Evolutionary conservation across 306 rosid genomes (phyloP), one percentile per base, ranked within the genome.

Genomic region (Pyrus pyrifolia): DNA sequence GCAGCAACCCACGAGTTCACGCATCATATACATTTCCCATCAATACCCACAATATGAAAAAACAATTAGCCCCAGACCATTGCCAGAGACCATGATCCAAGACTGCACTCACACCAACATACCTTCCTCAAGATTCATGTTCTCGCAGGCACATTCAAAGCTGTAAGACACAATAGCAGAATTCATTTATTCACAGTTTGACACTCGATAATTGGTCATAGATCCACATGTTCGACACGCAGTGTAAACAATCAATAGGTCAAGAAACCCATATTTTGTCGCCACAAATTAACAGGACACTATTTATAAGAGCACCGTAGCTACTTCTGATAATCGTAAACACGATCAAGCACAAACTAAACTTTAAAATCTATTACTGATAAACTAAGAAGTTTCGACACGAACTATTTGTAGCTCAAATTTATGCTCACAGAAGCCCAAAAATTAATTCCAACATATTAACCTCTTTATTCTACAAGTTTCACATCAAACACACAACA

Each of bases 81-180:
- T 74, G 80, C 82, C 89, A 78, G 79, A 87, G 74, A 81, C 82
- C 88, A 83, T 83, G 85, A 86, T 83, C 89, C 91, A 87, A 84
- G 86, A 82, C 84, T 59, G 91, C 88, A 89, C 81, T 91, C 90
- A 87, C 72, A 81, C 90, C 87, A 82, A 84, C 85, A 77, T 85
- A 94, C 93, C 93, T 86, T 90, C 97, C 88, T 83, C 94, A 91
- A 89, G 95, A 90, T 88, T 93, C 87, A 83, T 62, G 75, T 88
- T 86, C 86, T 88, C 70, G 89, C 79, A 74, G 87, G 89, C 87
- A 79, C 87, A 89, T 76, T 84, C 90, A 82, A 77, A 91, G 98
- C 98, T 94, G 98, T 90, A 94, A 94, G 88, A 94, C 90, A 92
- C 85, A 91, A 94, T 80, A 86, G 86, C 71, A 89, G 82, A 87